Evolutionary conservation across 805 yeast species (phyloP), one percentile per base, ranked within the genome.

Genomic region (Ogataea corticis): DNA sequence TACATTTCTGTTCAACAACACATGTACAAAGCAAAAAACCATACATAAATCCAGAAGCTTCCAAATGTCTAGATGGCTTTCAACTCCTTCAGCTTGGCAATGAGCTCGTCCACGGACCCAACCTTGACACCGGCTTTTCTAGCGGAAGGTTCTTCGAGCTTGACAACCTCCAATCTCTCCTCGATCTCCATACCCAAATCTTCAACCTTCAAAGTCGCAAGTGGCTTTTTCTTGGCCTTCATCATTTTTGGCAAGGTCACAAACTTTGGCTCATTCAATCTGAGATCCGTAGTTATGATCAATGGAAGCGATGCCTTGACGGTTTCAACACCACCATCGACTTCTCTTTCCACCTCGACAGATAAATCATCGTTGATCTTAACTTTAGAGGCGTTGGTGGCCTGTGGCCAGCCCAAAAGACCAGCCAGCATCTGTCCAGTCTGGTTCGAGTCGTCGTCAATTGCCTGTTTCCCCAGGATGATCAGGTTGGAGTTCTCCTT

Each of bases 401-500:
- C 97, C 61, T 91, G 97, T 15, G 97, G 95, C 98, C 98, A 92
- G 60, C 83, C 80, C 67, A 92, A 76, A 49, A 92, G 71, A 9
- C 96, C 97, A 2, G 97, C 98, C 44, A 94, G 77, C 82, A 94
- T 89, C 68, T 91, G 98, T 21, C 98, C 99, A 12, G 97, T 91
- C 68, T 91, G 96, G 66, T 88, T 89, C 35, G 88, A 75, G 61
- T 94, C 99, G 57, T 90, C 95, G 68, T 94, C 99, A 57, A 94
- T 91, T 32, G 98, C 89, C 69, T 94, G 99, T 65, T 94, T 94
- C 38, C 99, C 99, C 65, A 94, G 75, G 33, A 94, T 79, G 36
- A 94, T 83, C 63, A 94, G 70, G 67, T 94, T 91, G 32, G 87
- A 77, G 9, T 77, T 70, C 51, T 87, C 79, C 56, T 80, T 74